phyloP scores from a whole-genome alignment of 768 basidiomycete species.

The Naganishia vishniacii region DNA sequence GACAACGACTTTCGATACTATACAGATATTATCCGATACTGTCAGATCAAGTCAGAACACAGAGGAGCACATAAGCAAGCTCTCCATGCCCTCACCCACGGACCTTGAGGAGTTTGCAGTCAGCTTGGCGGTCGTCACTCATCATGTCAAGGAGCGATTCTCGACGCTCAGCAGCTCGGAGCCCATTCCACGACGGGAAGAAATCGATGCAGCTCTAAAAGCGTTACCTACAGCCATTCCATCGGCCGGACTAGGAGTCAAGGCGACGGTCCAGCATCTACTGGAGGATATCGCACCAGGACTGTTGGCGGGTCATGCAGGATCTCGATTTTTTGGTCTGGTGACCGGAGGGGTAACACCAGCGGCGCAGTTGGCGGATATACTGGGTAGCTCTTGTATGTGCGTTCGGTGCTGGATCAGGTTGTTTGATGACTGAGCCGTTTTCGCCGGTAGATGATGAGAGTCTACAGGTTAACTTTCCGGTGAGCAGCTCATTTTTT shows the following conservation, averaged over 20 bases:
- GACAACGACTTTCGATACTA: no score
- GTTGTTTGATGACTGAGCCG: background rate
- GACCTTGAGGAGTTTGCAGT: background rate
- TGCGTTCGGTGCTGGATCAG: background rate
- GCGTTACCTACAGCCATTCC: constrained; percentile 43
- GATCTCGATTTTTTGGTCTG: constrained; percentile 47
- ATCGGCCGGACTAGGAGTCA: constrained; percentile 44
- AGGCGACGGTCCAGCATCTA: constrained; percentile 36
- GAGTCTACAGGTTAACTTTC: constrained; percentile 48
- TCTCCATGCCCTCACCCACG: background rate
- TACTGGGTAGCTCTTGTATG: constrained; percentile 48
- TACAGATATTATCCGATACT: no score
- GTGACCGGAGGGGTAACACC: constrained; percentile 48
- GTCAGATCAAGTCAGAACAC: no score
- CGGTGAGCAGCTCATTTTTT: constrained; percentile 32
- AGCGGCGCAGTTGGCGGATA: constrained; percentile 49
- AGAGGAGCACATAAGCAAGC: no score
- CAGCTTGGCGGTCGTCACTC: background rate
- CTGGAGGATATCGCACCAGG: constrained; percentile 45
- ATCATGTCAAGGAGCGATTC: background rate
- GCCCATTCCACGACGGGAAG: background rate
- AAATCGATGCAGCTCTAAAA: constrained; percentile 31
- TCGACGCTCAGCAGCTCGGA: no score
- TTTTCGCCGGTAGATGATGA: constrained; percentile 31
- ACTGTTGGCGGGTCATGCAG: constrained; percentile 49